phyloP scores from a whole-genome alignment of 176 grass and related monocot genomes.

The Oryza nivara region DNA sequence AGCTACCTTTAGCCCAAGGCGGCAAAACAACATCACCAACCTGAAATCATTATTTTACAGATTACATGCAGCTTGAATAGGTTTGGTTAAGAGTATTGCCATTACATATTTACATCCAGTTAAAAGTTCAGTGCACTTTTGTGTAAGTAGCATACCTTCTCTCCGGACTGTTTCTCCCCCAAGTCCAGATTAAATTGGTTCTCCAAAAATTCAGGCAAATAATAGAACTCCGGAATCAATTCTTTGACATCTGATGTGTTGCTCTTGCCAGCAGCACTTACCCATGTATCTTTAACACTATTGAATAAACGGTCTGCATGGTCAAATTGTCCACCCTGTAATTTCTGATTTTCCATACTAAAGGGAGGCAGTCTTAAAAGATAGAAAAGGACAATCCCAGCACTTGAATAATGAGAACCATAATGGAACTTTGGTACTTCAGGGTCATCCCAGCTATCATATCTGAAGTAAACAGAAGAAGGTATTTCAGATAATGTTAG shows the following conservation, averaged over 20 bases:
- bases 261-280: slow-evolving; percentile 91
- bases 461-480: slow-evolving; percentile 61
- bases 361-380: slow-evolving; percentile 88
- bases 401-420: slow-evolving; percentile 98
- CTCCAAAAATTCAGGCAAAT: slow-evolving; percentile 99
- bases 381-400: slow-evolving; percentile 99
- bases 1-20: slow-evolving; percentile 93
- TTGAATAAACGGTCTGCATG: slow-evolving; percentile 97
- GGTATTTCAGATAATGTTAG: slow-evolving; percentile 24
- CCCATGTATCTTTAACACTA: slow-evolving; percentile 90
- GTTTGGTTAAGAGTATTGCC: slow-evolving; percentile 9
- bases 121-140: slow-evolving; percentile 2
- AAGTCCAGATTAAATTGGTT: slow-evolving; percentile 86
- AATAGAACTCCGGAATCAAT: slow-evolving; percentile 98
- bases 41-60: slow-evolving; percentile 56
- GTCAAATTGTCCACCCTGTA: slow-evolving; percentile 97
- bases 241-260: slow-evolving; percentile 99
- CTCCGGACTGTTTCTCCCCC: slow-evolving; percentile 98
- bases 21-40: slow-evolving; percentile 93
- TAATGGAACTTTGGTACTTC: slow-evolving; percentile 99
- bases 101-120: slow-evolving; percentile 36
- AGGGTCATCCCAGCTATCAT: slow-evolving; percentile 98
- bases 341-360: slow-evolving; percentile 91
- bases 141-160: slow-evolving; percentile 60
- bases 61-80: slow-evolving; percentile 34